Percentiles rank a stretch among this genome's conserved stretches.
These are phyloP conservation scores for Candida ulmi DNA, from an alignment of 805 yeast species.

Conservation along the genomic window DNA sequence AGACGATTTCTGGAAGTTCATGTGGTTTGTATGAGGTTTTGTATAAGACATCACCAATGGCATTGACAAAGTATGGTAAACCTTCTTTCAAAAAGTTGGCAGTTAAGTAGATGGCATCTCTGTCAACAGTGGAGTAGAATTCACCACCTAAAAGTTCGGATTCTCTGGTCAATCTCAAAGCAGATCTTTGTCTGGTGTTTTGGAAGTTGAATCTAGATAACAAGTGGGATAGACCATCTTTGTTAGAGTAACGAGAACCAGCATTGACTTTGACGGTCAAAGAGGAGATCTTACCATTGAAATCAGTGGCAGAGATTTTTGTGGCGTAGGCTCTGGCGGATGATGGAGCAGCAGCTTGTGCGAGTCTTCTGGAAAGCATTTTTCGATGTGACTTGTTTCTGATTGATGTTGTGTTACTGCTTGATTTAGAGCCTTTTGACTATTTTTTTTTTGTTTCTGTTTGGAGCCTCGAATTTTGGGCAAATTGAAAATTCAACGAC, in stretches of 20 bases:
- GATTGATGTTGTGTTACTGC: too few species aligned
- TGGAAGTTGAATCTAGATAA: conserved; percentile 80
- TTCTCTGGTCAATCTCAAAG: conserved; percentile 90
- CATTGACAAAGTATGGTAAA: conserved; percentile 87
- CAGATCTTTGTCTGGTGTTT: conserved; percentile 78
- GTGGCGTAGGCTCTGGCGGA: conserved; percentile 31
- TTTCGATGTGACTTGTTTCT: conserved; percentile 1
- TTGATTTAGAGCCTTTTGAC: conserved; percentile 5
- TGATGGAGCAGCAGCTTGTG: conserved; percentile 8
- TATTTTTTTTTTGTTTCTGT: conserved; percentile 4
- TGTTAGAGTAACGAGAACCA: conserved; percentile 68
- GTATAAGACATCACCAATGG: conserved; percentile 68
- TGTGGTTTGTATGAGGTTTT: conserved; percentile 74
- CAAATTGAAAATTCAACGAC: conserved; percentile 19
- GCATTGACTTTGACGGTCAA: conserved; percentile 79
- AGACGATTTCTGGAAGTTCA: conserved; percentile 76
- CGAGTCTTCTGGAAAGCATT: conserved; percentile 24
- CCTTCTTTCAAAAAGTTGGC: conserved; percentile 82
- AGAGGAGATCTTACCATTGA: conserved; percentile 61
- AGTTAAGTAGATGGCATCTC: conserved; percentile 78
- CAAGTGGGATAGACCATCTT: conserved; percentile 82
- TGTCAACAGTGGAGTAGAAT: conserved; percentile 62
- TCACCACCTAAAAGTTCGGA: conserved; percentile 88
- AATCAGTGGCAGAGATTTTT: conserved; percentile 48
- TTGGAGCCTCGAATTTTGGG: neutral